These are phyloP conservation scores for Scenedesmus sp. DNA, from an alignment of 163 green algal genomes.

Conservation along the genomic window DNA sequence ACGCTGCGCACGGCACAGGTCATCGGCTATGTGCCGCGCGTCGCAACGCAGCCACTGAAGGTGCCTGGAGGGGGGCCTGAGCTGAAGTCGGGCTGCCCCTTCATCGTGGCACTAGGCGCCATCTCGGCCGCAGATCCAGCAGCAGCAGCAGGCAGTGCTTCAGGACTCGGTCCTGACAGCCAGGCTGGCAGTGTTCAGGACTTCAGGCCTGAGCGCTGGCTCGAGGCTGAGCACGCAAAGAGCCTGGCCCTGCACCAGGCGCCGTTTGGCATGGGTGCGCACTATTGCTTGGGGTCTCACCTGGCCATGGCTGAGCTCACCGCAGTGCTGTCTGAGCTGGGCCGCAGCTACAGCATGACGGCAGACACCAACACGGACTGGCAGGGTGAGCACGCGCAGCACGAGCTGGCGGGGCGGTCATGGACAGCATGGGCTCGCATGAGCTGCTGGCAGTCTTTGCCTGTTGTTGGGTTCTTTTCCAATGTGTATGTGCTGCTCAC, in stretches of 20 bases:
- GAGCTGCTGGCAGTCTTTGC: not conserved
- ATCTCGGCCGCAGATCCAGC: constrained; percentile 23
- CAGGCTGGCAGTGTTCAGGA: not conserved
- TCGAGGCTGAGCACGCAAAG: constrained; percentile 4
- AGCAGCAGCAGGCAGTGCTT: not conserved
- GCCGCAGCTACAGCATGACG: not conserved
- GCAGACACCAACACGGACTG: constrained; percentile 12
- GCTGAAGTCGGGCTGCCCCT: constrained; percentile 21
- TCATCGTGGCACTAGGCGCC: constrained; percentile 13
- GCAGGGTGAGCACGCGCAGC: not conserved
- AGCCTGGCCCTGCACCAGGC: not conserved
- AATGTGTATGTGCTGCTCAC: too few relatives aligned
- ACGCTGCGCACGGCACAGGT: constrained; percentile 32
- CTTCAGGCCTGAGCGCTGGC: constrained; percentile 41
- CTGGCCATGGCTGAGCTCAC: constrained; percentile 31
- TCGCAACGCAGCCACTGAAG: not conserved
- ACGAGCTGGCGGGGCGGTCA: too few relatives aligned
- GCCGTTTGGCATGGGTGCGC: constrained; percentile 46
- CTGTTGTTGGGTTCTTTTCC: too few relatives aligned
- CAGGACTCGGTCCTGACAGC: not conserved
- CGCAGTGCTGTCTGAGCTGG: constrained; percentile 20
- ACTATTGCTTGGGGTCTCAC: constrained; percentile 38
- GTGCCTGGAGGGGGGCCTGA: not conserved
- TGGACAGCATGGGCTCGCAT: not conserved
- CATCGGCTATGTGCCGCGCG: constrained; percentile 16